Conservation (phyloP, 164 flowering plant species). For the Chloranthus sessilifolius region DNA sequence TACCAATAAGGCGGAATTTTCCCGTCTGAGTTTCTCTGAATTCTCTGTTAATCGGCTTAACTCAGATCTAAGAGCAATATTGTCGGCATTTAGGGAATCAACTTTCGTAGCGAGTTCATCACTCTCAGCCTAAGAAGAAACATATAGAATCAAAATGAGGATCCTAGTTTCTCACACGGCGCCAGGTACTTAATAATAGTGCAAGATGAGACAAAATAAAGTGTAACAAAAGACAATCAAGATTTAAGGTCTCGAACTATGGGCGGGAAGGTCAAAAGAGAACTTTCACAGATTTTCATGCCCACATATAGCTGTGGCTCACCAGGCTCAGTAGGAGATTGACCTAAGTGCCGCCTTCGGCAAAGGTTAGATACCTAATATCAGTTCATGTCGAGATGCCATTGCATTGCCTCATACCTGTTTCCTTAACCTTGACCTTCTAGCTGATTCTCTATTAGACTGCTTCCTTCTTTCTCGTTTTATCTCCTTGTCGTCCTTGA, state of each 20-base stretch:
- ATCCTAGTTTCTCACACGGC: background rate
- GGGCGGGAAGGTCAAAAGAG: too few relatives aligned
- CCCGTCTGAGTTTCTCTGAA: slow-evolving; percentile 18
- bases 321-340: too few relatives aligned
- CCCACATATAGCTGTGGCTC: too few relatives aligned
- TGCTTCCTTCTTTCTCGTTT: slow-evolving; percentile 24
- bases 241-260: too few relatives aligned
- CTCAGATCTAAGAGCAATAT: slow-evolving; percentile 18
- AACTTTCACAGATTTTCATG: background rate
- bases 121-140: slow-evolving; percentile 14
- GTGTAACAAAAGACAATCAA: background rate
- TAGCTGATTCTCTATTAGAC: slow-evolving; percentile 24
- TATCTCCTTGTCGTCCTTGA: slow-evolving; percentile 16
- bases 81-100: slow-evolving; percentile 18
- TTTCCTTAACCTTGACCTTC: slow-evolving; percentile 24
- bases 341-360: too few relatives aligned
- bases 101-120: slow-evolving; percentile 16
- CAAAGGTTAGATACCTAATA: too few relatives aligned
- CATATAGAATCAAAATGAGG: background rate
- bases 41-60: slow-evolving; percentile 13
- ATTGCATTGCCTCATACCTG: slow-evolving; percentile 21
- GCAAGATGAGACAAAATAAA: background rate
- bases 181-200: too few relatives aligned
- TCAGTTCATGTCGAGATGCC: too few relatives aligned
- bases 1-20: slow-evolving; percentile 23